Conservation (phyloP, 148 eudicot species). For the Bassia scoparia region DNA sequence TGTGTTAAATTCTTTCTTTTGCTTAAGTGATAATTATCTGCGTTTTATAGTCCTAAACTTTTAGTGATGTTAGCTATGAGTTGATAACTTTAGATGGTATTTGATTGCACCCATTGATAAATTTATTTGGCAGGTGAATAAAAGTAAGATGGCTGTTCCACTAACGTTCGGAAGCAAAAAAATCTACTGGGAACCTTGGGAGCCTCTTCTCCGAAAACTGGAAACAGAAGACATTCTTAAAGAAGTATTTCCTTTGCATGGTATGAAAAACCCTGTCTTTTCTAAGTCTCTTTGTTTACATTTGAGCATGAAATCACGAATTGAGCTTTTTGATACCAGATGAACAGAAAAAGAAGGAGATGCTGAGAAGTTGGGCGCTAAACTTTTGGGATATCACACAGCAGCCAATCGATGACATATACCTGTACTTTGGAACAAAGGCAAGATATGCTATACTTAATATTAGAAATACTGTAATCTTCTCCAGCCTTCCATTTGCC, state of each 20-base stretch:
- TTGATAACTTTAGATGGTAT: background rate
- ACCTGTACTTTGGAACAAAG: constrained; percentile 80
- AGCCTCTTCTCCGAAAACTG: constrained; percentile 62
- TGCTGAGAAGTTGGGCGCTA: constrained; percentile 81
- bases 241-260: constrained; percentile 85
- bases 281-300: background rate
- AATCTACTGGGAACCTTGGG: constrained; percentile 60
- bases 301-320: background rate
- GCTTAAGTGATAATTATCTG: constrained; percentile 1
- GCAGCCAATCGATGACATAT: constrained; percentile 89
- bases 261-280: constrained; percentile 31
- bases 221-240: constrained; percentile 57
- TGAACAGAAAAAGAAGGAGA: constrained; percentile 69
- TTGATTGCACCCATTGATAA: background rate
- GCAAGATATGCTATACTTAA: constrained; percentile 29
- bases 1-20: background rate
- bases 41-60: background rate
- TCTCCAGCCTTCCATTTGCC: background rate
- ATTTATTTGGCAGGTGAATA: constrained; percentile 54
- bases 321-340: constrained; percentile 41
- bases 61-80: background rate
- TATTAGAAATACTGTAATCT: background rate
- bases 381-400: constrained; percentile 66
- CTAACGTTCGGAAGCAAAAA: constrained; percentile 42
- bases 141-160: constrained; percentile 34